Evolutionary conservation across 1,284 basidiomycete genomes (phyloP).

Genomic region (Cutaneotrichosporon sp.): DNA sequence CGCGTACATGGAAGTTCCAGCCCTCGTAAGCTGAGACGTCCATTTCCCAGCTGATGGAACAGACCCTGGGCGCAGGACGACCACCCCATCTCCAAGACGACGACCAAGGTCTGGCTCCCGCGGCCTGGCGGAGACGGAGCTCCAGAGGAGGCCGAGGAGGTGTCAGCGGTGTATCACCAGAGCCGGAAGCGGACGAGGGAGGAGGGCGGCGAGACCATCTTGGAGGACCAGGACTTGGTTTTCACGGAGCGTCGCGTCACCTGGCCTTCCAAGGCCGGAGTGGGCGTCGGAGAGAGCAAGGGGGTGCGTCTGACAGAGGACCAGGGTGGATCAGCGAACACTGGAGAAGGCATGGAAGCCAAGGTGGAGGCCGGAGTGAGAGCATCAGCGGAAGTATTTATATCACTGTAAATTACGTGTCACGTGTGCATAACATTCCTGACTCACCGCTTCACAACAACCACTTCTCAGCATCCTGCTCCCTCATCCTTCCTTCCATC

Average conservation of each 20-base stretch:
- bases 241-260: slow-evolving; percentile 20
- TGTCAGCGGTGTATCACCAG: slow-evolving; percentile 14
- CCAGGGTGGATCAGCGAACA: not conserved
- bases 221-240: slow-evolving; percentile 23
- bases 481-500: not conserved
- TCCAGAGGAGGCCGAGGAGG: slow-evolving; percentile 15
- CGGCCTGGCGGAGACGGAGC: slow-evolving; percentile 4
- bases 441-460: slow-evolving; percentile 5
- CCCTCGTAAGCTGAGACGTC: slow-evolving; percentile 21
- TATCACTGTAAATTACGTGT: slow-evolving; percentile 4
- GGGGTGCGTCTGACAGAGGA: too few species aligned
- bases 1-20: slow-evolving; percentile 16
- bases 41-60: too few species aligned
- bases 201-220: slow-evolving; percentile 14
- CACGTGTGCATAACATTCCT: not conserved
- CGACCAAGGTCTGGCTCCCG: not conserved
- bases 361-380: slow-evolving; percentile 7
- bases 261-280: not conserved
- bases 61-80: slow-evolving; percentile 22
- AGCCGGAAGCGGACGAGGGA: slow-evolving; percentile 7
- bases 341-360: not conserved
- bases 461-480: not conserved
- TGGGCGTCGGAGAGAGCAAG: not conserved
- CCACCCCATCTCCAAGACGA: slow-evolving; percentile 10
- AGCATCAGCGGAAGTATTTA: slow-evolving; percentile 4